A percentile compares a stretch with the other conserved stretches of the same genome.
Conservation (phyloP, 129 eudicot species). For the Solidago caesia region DNA sequence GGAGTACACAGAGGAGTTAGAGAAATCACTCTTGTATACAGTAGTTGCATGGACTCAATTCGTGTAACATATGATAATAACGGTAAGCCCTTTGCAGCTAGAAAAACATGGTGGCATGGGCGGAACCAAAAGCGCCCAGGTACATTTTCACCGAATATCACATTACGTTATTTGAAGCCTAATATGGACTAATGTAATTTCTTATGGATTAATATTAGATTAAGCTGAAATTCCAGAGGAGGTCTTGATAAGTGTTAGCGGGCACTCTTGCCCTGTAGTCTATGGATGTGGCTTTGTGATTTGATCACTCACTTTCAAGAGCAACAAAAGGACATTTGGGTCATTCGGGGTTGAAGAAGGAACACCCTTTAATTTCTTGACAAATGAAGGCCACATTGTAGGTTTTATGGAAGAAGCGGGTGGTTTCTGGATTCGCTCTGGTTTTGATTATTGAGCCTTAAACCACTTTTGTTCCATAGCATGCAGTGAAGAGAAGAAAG, state of each 20-base stretch:
- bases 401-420: background rate
- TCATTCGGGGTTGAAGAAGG: conserved; percentile 74
- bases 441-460: background rate
- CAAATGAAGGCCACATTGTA: conserved; percentile 42
- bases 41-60: conserved; percentile 60
- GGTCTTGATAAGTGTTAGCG: conserved; percentile 43
- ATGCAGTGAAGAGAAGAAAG: too few species aligned
- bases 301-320: conserved; percentile 54
- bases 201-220: conserved; percentile 28
- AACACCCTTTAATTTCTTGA: conserved; percentile 49
- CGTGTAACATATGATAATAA: conserved; percentile 52
- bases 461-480: too few species aligned
- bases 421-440: background rate
- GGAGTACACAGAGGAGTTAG: conserved; percentile 51
- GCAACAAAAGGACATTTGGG: conserved; percentile 54
- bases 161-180: too few species aligned
- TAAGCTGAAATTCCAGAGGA: conserved; percentile 64
- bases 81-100: conserved; percentile 39
- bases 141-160: background rate
- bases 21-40: conserved; percentile 54
- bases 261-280: conserved; percentile 51
- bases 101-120: conserved; percentile 70
- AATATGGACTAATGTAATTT: too few species aligned
- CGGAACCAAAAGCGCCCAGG: conserved; percentile 47
- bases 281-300: conserved; percentile 57